phyloP scores from a whole-genome alignment of 1,284 basidiomycete genomes.

The Melampsora americana region DNA sequence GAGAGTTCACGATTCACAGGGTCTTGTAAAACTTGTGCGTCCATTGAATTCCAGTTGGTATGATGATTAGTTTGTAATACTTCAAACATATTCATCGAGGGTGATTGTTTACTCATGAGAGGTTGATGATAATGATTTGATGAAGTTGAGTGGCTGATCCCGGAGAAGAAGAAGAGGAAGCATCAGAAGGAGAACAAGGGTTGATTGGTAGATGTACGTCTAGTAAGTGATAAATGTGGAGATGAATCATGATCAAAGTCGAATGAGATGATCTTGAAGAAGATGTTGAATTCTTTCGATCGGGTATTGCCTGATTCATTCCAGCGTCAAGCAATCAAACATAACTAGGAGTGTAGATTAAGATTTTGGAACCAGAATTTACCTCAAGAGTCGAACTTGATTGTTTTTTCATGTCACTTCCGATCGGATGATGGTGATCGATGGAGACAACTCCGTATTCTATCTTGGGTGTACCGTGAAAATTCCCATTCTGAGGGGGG shows the following conservation, averaged over 20 bases:
- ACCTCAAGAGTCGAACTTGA: background rate
- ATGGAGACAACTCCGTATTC: background rate
- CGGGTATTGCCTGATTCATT: background rate
- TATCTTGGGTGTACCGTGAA: background rate
- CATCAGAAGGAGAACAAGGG: background rate
- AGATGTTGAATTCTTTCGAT: constrained; percentile 13
- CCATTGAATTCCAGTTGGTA: constrained; percentile 12
- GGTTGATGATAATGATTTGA: background rate
- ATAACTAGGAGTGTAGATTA: background rate
- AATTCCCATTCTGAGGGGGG: background rate
- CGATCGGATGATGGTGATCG: background rate
- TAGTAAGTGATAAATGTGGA: constrained; percentile 5
- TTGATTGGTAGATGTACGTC: constrained; percentile 4
- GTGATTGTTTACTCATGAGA: constrained; percentile 4
- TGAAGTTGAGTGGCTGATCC: background rate
- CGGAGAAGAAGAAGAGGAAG: background rate
- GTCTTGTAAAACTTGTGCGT: background rate
- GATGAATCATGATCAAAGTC: constrained; percentile 23
- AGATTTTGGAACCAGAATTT: background rate
- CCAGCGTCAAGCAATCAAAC: background rate
- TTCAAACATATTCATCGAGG: constrained; percentile 4
- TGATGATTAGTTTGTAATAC: constrained; percentile 6
- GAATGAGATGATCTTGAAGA: constrained; percentile 31
- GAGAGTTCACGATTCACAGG: background rate
- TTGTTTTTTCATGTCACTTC: background rate